These are phyloP conservation scores for Saxophila tyrrhenica DNA, from an alignment of 495 filamentous ascomycete genomes.

Conservation along the genomic window DNA sequence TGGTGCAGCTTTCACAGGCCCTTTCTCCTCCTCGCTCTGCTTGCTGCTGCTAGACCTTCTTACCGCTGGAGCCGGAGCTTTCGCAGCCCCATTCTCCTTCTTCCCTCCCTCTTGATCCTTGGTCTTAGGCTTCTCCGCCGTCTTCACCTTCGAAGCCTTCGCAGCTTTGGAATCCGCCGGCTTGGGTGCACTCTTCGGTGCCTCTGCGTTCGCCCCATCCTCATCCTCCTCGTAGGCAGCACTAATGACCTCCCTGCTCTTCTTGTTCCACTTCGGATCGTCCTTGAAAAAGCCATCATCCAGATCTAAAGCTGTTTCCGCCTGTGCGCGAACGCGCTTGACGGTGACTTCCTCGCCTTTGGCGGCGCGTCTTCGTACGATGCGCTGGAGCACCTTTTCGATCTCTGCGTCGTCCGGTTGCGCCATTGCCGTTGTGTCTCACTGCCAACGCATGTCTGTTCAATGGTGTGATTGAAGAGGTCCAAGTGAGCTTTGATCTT, in stretches of 20 bases:
- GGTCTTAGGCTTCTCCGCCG: neutral
- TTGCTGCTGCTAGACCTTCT: neutral
- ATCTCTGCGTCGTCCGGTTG: neutral
- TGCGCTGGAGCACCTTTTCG: neutral
- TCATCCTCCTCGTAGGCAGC: neutral
- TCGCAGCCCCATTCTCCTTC: neutral
- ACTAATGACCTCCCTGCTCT: neutral
- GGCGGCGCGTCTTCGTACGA: neutral
- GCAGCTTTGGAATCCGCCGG: neutral
- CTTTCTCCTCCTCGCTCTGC: neutral
- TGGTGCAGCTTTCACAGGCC: neutral
- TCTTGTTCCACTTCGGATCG: neutral
- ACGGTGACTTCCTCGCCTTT: neutral
- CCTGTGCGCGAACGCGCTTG: neutral
- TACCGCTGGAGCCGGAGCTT: no score
- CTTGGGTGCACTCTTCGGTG: neutral
- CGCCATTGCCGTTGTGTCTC: neutral
- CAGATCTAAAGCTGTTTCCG: neutral
- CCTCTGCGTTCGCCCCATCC: neutral
- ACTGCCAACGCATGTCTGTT: neutral
- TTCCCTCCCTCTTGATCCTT: neutral
- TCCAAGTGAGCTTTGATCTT: neutral
- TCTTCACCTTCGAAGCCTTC: neutral
- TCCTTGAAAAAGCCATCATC: constrained; percentile 4
- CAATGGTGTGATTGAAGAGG: neutral